These are phyloP conservation scores for Plasmodium coatneyi DNA, from an alignment of 169 alveolate genomes.

Conservation along the genomic window DNA sequence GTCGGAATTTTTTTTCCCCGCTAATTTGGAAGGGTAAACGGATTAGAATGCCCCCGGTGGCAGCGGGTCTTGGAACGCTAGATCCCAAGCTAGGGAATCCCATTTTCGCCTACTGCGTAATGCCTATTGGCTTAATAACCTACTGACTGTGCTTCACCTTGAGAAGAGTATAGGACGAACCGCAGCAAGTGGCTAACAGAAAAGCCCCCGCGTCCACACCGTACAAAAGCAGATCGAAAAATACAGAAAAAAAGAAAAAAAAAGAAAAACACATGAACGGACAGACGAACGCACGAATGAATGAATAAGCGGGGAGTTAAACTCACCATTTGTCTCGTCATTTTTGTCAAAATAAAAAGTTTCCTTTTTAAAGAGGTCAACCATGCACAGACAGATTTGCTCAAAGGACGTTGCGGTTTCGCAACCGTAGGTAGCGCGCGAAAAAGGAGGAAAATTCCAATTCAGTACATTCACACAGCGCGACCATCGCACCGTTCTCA, in stretches of 20 bases:
- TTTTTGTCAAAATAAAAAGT: not conserved
- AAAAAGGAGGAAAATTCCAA: not conserved
- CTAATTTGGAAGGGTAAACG: not conserved
- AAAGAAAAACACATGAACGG: not conserved
- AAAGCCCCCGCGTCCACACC: not conserved
- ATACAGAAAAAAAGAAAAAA: not conserved
- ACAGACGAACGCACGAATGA: not conserved
- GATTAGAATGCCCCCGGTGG: not conserved
- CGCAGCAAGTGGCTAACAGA: not conserved
- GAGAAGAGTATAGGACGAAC: not conserved
- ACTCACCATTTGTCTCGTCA: not conserved
- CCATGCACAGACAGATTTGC: not conserved
- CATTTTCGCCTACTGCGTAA: not conserved
- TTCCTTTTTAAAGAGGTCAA: slow-evolving; percentile 7
- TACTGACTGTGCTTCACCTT: not conserved
- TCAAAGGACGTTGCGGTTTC: not conserved
- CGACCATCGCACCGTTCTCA: not conserved
- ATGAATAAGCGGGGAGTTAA: not conserved
- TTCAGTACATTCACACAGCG: not conserved
- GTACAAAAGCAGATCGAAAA: not conserved
- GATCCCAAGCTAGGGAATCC: not conserved
- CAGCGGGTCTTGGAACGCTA: not conserved
- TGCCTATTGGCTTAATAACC: not conserved
- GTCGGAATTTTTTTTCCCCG: not conserved
- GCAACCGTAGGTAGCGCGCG: not conserved